Evolutionary conservation across 2,329 filamentous ascomycete species (phyloP).

Genomic region (Verticillium klebahnii): DNA sequence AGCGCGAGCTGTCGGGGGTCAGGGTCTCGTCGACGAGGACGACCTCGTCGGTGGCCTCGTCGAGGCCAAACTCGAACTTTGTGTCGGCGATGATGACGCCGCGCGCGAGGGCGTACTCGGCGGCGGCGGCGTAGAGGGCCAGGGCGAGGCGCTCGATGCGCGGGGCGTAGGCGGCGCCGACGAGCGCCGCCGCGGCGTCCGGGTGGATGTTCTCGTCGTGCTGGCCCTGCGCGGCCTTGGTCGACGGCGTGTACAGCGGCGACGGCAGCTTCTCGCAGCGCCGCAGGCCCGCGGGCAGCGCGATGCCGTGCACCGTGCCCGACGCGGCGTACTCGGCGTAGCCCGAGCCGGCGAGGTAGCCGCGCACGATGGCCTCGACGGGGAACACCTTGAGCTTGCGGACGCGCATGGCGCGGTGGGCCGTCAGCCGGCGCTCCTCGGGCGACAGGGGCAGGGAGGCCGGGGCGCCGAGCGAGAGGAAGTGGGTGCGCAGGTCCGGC

Average conservation of each 20-base stretch:
- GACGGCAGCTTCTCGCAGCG: conserved; percentile 66
- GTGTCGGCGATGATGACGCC: conserved; percentile 70
- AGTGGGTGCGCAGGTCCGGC: conserved; percentile 47
- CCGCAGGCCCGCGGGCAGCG: conserved; percentile 61
- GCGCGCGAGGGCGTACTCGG: conserved; percentile 57
- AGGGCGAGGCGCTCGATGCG: conserved; percentile 63
- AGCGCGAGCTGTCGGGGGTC: conserved; percentile 76
- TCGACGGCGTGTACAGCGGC: conserved; percentile 71
- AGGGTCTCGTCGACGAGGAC: conserved; percentile 81
- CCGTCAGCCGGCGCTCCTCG: conserved; percentile 45
- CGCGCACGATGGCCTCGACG: conserved; percentile 80
- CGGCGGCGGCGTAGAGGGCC: conserved; percentile 57
- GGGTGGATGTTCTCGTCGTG: conserved; percentile 85
- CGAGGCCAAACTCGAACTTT: conserved; percentile 63
- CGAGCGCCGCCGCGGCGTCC: conserved; percentile 56
- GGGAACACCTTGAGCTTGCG: conserved; percentile 70
- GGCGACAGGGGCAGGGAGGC: conserved; percentile 23
- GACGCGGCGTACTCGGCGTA: conserved; percentile 70
- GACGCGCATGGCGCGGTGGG: conserved; percentile 72
- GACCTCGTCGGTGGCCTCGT: conserved; percentile 60
- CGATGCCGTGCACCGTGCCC: conserved; percentile 77
- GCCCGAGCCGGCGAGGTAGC: conserved; percentile 82
- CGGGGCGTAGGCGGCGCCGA: conserved; percentile 60
- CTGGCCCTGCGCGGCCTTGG: conserved; percentile 74
- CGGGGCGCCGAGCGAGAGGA: conserved; percentile 40